These are phyloP conservation scores for Oryza nivara DNA, from an alignment of 176 grass and related monocot species.

Conservation along the genomic window DNA sequence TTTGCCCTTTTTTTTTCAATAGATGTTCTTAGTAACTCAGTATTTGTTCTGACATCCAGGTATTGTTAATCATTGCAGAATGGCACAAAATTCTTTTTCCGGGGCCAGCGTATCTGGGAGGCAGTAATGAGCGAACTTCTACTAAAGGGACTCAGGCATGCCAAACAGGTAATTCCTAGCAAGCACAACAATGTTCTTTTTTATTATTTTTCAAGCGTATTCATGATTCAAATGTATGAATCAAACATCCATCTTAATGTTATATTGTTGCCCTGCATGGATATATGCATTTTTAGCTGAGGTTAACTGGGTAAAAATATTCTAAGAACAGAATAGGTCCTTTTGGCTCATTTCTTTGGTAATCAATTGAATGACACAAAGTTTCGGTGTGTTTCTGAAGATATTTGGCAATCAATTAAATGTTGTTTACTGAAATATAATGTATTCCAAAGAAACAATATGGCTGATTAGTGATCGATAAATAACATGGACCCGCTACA, in stretches of 20 bases:
- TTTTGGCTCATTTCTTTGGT: neutral
- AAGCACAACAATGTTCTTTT: neutral
- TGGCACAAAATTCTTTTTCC: conserved; percentile 65
- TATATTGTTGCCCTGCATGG: neutral
- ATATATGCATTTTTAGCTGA: conserved; percentile 15
- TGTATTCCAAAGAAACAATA: neutral
- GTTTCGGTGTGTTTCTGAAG: neutral
- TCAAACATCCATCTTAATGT: neutral
- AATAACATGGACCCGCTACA: neutral
- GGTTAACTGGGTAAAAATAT: neutral
- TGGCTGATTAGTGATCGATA: neutral
- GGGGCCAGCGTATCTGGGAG: conserved; percentile 80
- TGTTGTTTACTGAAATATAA: neutral
- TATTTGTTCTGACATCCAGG: neutral
- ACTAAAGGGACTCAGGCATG: conserved; percentile 62
- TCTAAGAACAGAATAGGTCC: neutral
- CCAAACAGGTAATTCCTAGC: conserved; percentile 73
- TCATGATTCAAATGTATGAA: conserved; percentile 16
- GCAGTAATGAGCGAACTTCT: conserved; percentile 75
- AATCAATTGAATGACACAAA: neutral
- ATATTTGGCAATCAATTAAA: neutral
- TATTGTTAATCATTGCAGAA: conserved; percentile 42
- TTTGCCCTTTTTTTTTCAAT: conserved; percentile 22
- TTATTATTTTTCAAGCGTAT: neutral
- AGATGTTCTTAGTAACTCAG: neutral